Evolutionary conservation across 495 filamentous ascomycete genomes (phyloP).

Genomic region (Tuber magnatum): DNA sequence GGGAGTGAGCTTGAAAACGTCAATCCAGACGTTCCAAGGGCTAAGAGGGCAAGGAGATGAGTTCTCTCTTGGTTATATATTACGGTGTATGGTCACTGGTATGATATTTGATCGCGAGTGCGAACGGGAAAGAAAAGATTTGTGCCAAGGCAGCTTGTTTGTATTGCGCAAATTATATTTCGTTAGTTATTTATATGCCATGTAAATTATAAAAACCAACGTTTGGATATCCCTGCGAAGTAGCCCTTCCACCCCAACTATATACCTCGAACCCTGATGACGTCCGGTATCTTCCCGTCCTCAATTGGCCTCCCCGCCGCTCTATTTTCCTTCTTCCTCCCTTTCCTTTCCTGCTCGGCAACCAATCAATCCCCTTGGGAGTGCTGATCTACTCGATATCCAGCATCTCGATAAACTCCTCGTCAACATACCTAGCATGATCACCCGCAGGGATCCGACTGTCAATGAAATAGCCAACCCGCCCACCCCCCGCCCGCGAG

Average conservation of each 20-base stretch:
- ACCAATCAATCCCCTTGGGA: slow-evolving; percentile 26
- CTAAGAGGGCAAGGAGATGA: slow-evolving; percentile 33
- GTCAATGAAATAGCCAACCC: slow-evolving; percentile 5
- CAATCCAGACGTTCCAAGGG: slow-evolving; percentile 35
- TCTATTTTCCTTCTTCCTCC: slow-evolving; percentile 6
- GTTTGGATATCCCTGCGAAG: slow-evolving; percentile 8
- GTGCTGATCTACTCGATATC: slow-evolving; percentile 28
- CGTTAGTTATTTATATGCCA: neutral
- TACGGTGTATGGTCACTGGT: neutral
- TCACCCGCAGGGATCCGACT: slow-evolving; percentile 29
- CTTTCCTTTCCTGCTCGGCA: slow-evolving; percentile 15
- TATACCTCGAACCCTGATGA: neutral
- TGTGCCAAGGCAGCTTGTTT: neutral
- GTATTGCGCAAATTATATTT: neutral
- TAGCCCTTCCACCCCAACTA: neutral
- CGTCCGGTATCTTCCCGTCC: neutral
- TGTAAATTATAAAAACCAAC: neutral
- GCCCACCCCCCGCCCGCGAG: no score
- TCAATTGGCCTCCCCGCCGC: neutral
- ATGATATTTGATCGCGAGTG: slow-evolving; percentile 12
- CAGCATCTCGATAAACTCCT: slow-evolving; percentile 32
- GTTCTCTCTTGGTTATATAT: neutral
- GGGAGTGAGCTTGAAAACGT: slow-evolving; percentile 42
- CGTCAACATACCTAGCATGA: slow-evolving; percentile 30
- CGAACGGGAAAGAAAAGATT: neutral